Conservation (phyloP, 2,329 filamentous ascomycete species). For the Penicillium sclerotiorum region DNA sequence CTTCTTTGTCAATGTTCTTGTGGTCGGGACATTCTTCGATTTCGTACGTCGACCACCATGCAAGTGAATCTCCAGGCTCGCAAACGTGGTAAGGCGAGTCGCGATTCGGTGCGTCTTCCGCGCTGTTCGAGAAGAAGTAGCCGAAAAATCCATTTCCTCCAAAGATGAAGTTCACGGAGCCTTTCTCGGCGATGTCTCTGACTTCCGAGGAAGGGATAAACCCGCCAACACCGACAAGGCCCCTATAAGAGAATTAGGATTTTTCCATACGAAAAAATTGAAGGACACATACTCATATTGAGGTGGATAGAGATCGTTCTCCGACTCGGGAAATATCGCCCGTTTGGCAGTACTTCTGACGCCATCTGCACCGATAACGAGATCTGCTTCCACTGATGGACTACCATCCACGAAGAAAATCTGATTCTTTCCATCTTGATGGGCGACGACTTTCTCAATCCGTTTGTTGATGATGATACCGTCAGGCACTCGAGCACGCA, state of each 20-base stretch:
- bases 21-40: conserved; percentile 36
- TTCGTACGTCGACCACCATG: conserved; percentile 52
- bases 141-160: conserved; percentile 56
- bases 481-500: conserved; percentile 40
- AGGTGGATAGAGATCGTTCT: conserved; percentile 40
- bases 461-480: conserved; percentile 37
- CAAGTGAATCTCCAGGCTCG: conserved; percentile 35
- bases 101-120: conserved; percentile 20
- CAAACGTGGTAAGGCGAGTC: conserved; percentile 30
- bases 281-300: conserved; percentile 41
- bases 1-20: conserved; percentile 33
- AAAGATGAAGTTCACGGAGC: conserved; percentile 48
- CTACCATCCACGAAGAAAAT: conserved; percentile 41
- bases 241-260: conserved; percentile 26
- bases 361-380: conserved; percentile 49
- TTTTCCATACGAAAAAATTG: background rate
- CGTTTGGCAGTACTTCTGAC: conserved; percentile 40
- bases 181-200: conserved; percentile 34
- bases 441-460: conserved; percentile 29
- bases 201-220: conserved; percentile 41
- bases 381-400: conserved; percentile 38
- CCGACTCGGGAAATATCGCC: conserved; percentile 35
- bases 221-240: conserved; percentile 50
- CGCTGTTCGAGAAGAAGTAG: conserved; percentile 43
- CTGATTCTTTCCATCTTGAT: conserved; percentile 26